phyloP scores from a whole-genome alignment of 306 rosid species.

The Abrus pulchellus region DNA sequence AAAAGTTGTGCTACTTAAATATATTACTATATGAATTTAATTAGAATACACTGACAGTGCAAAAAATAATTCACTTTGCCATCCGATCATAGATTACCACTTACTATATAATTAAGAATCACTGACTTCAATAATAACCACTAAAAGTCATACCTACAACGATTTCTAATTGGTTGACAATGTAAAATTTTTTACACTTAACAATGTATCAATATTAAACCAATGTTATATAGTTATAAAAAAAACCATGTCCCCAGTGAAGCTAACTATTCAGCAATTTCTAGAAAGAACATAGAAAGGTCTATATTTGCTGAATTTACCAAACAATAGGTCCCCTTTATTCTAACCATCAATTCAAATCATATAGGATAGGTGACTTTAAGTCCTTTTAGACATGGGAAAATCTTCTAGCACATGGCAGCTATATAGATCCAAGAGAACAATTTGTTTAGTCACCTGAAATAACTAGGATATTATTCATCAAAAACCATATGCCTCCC shows the following conservation, averaged over 20 bases:
- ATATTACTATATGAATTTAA: background rate
- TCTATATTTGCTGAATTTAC: background rate
- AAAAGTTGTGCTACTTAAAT: background rate
- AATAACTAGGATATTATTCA: slow-evolving; percentile 9
- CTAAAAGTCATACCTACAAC: no score
- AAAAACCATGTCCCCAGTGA: no score
- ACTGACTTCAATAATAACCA: no score
- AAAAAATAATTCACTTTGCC: no score
- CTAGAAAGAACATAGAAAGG: background rate
- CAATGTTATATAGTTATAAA: no score
- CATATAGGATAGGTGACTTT: slow-evolving; percentile 4
- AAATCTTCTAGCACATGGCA: slow-evolving; percentile 19
- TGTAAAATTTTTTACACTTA: no score
- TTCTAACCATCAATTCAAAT: slow-evolving; percentile 29
- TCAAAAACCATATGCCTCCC: background rate
- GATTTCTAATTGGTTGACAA: no score
- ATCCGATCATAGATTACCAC: no score
- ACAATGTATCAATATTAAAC: no score
- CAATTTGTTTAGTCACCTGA: slow-evolving; percentile 11
- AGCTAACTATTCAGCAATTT: no score
- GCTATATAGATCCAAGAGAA: background rate
- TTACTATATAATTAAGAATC: no score
- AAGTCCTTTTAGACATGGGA: slow-evolving; percentile 10
- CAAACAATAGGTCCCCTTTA: slow-evolving; percentile 2
- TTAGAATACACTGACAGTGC: no score